Evolutionary conservation across 2,329 filamentous ascomycete genomes (phyloP), one percentile per base, ranked within the genome.

Genomic region (Aphanocladium album): DNA sequence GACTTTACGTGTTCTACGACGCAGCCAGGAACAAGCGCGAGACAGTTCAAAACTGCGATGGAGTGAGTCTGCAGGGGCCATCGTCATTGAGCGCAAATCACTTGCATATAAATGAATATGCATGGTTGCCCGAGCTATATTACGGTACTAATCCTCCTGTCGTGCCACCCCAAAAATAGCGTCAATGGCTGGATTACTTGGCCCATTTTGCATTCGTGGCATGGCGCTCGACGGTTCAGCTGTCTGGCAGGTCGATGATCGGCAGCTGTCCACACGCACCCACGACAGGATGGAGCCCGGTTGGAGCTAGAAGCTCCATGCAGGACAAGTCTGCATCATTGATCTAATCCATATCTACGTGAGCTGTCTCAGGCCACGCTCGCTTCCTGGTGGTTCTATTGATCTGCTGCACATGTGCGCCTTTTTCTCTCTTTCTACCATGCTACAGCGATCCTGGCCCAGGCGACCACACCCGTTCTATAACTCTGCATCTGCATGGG

Each of bases 91-190:
- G 41, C 27, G 25, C 12, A 9, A 12, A 35, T 46, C 17, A 39
- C 51, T 43, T 19, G 35, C 51, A 43, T 25, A 4, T 37, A 49
- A 19, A 57, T 39, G 54, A 57, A 39, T 49, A 49, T 57, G 30
- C 45, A 57, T 57, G 43, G 8, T 16, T 19, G 23, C 16, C n/a
- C 54, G 30, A 57, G 54, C 54, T 57, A 57, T 57, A 57, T 57
- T 39, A 14, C 25, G 43, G 30, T 2, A 7, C 1, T 25, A 17
- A n/a, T n/a, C 23, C n/a, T 45, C 25, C 9, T 41, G 54, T 45
- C 6, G 33, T 46, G 14, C 25, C 14, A 53, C 33, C 50, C 23
- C 52, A 19, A 21, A 55, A n/a, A 55, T 45, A 55, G 11, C 47
- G 47, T 51, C 47, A 21, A 50, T 50, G 19, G n/a, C 41, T 45